Base-by-base conservation (phyloP, 495 filamentous ascomycete genomes). In the Bombardia bombarda region DNA sequence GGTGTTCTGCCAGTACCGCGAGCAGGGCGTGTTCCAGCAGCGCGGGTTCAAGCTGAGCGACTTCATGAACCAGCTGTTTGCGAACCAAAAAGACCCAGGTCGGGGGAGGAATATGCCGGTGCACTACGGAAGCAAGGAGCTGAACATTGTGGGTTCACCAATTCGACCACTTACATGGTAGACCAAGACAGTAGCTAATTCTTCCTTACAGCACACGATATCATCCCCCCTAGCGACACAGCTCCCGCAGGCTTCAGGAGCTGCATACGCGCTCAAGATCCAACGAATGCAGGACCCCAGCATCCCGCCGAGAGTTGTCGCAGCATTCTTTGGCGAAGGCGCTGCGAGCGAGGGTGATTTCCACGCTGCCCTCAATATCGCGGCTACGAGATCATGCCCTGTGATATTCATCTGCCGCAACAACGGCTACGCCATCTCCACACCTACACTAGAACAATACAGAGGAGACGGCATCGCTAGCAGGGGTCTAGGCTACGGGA, bases 331-430 rank as follows among this genome's bases (percentile, higher is more conserved):
- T 52, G 92, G 92, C 39, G 92, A 99, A 72, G 92, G 92, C n/a
- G 93, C 93, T 10, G 93, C 92, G 12, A 87, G 82, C 47, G 93
- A 97, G 65, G 92, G 93, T 20, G 92, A 99, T 62, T 99, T 99
- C 68, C 92, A 99, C 55, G 92, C 89, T 0, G 93, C 87, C 0
- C 72, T 99, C 21, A 99, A 99, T 57, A 90, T 99, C 38, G 92
- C 92, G 16, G 93, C 92, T 1, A 99, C 92, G 3, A 74, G 92
- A 3, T 83, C 85, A 19, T 95, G 90, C 47, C 92, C 92, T 0
- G 81, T 93, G 9, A 70, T 99, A 25, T 99, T 96, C 70, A 77
- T 99, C 42, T 97, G 93, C 68, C 80, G 93, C 33, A 99, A 99
- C 63, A 99, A 99, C 53, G 92, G 92, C 0, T 99, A 85, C 56